Evolutionary conservation across 2,329 filamentous ascomycete species (phyloP).

Genomic region (Xylaria multiplex): DNA sequence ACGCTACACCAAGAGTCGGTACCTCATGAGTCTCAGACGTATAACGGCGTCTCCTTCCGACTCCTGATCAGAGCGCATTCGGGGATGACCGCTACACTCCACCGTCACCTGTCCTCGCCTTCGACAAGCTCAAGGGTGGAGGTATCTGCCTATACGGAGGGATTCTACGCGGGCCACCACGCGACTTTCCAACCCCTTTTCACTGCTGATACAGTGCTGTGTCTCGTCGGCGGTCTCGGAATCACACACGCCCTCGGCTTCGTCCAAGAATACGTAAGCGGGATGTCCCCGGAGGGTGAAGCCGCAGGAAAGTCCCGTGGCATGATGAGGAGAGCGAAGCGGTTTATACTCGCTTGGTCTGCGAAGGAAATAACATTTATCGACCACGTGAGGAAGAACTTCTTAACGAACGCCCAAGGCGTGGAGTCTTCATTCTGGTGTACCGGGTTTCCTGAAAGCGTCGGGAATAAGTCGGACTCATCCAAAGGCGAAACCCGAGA

Average conservation of each 20-base stretch:
- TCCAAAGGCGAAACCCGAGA: not conserved
- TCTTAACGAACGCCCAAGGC: slow-evolving; percentile 30
- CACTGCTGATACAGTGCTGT: slow-evolving; percentile 36
- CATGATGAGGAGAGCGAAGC: slow-evolving; percentile 37
- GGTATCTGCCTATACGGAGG: slow-evolving; percentile 36
- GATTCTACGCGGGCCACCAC: slow-evolving; percentile 36
- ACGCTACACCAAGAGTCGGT: not conserved
- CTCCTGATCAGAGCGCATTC: slow-evolving; percentile 35
- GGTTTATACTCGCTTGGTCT: slow-evolving; percentile 45
- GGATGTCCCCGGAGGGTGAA: slow-evolving; percentile 11
- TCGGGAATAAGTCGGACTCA: not conserved
- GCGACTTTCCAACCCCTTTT: slow-evolving; percentile 27
- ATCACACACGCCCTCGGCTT: slow-evolving; percentile 39
- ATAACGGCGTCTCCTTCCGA: slow-evolving; percentile 20
- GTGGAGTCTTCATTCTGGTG: slow-evolving; percentile 38
- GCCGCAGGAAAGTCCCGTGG: not conserved
- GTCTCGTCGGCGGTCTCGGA: slow-evolving; percentile 36
- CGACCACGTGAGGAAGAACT: slow-evolving; percentile 39
- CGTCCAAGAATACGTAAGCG: slow-evolving; percentile 39
- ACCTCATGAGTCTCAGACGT: slow-evolving; percentile 6
- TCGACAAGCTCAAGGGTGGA: slow-evolving; percentile 9
- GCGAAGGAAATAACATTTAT: slow-evolving; percentile 41
- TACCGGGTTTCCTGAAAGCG: slow-evolving; percentile 10
- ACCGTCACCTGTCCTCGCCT: slow-evolving; percentile 19
- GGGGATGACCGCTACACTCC: slow-evolving; percentile 32